Evolutionary conservation across 2,329 filamentous ascomycete species (phyloP), one percentile per base, ranked within the genome.

Genomic region (Scedosporium dehoogii): DNA sequence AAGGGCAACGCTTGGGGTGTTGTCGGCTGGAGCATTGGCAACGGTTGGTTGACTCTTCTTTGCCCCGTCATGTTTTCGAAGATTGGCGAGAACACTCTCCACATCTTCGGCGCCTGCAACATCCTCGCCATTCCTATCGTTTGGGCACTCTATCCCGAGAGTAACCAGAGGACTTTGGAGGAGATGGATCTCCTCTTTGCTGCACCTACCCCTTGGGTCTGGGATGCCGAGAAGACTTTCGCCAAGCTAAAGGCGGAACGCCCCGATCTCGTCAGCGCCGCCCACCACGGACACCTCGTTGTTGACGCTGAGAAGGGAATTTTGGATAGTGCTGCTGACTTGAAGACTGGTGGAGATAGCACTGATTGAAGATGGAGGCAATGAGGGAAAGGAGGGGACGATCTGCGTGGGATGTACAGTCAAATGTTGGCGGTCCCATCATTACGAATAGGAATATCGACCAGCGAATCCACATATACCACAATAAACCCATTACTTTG

Each of bases 31-130:
- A 76, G 79, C 42, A 90, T 86, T 85, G 88, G 89, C 0, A 90
- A 91, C 73, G 92, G 91, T 73, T 78, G 90, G 66, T 81, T 86
- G 64, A 84, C 84, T 0, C 92, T 92, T 77, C 91, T 91, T 76
- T 91, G 89, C 0, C 87, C 89, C 0, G 92, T 91, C 73, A 92
- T 92, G 66, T 76, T 88, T 3, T 73, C 81, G 55, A 76, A 78
- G n/a, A 81, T 76, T 7, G 73, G 71, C 3, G 82, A 74, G 69
- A 79, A 80, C 12, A 80, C 80, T 0, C 86, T 86, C 65, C 76
- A 85, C 58, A 86, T 87, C 74, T 87, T 87, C 64, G 70, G 71
- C 6, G 70, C 69, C 23, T 77, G 80, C 60, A 76, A 77, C 65
- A 74, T 75, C 18, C 68, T 74, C 4, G 78, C 80, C 41, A 70